Conservation (phyloP, 768 basidiomycete genomes). For the Naganishia antarctica region DNA sequence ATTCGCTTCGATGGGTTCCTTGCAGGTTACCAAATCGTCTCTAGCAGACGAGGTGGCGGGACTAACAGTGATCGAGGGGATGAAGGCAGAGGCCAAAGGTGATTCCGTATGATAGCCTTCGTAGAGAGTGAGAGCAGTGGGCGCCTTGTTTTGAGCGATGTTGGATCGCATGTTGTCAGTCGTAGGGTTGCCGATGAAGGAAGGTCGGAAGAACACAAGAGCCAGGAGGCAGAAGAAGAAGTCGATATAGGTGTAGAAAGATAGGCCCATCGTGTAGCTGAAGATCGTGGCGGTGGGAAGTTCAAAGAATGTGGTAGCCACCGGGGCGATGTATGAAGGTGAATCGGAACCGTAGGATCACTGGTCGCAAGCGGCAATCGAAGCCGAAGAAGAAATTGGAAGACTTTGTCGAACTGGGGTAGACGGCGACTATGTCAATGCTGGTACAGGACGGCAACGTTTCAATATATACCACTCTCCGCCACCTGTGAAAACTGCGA, state of each 20-base stretch:
- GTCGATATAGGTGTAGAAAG: not conserved
- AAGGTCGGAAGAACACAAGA: not conserved
- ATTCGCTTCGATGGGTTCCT: not conserved
- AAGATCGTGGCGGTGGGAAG: too few relatives aligned
- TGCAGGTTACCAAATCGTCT: not conserved
- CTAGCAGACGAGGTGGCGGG: not conserved
- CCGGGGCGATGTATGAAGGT: not conserved
- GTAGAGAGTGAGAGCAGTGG: not conserved
- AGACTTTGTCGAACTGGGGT: too few relatives aligned
- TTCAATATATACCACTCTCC: too few relatives aligned
- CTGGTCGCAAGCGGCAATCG: too few relatives aligned
- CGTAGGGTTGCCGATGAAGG: not conserved
- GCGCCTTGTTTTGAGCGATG: not conserved
- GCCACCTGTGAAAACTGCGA: too few relatives aligned
- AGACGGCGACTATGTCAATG: too few relatives aligned
- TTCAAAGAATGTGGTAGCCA: not conserved
- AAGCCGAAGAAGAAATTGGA: too few relatives aligned
- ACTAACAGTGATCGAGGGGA: constrained; percentile 7
- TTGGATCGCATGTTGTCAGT: not conserved
- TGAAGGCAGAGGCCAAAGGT: not conserved
- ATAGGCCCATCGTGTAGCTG: not conserved
- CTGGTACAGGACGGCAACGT: too few relatives aligned
- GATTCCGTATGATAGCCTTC: not conserved
- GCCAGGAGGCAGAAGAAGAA: constrained; percentile 1
- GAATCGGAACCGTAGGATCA: too few relatives aligned